Evolutionary conservation across 2,329 filamentous ascomycete species (phyloP), one percentile per base, ranked within the genome.

Genomic region (Apiospora phragmitis): DNA sequence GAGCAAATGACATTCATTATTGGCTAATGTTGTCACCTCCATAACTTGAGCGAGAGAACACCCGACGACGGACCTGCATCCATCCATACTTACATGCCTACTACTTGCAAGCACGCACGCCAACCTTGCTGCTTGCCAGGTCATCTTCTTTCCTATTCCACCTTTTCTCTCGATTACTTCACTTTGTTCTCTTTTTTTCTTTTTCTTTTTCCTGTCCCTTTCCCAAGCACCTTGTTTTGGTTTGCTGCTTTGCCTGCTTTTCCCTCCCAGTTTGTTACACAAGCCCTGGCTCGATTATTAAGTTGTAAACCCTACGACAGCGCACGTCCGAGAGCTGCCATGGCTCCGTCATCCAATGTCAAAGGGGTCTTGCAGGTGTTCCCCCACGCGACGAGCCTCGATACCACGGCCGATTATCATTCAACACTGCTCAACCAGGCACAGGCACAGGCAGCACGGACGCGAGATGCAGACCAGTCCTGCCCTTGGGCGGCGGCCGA

Each of bases 381-480:
- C 14, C 55, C 55, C 32, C 55, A 38, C 55, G 55, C 55, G 55
- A 62, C 55, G 32, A 62, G 55, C 16, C 55, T 62, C 55, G 55
- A 62, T 6, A 62, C 32, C 65, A 68, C 67, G 9, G 67, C 67
- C 67, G 67, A 68, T 24, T 68, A 68, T 21, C 67, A 68, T 38
- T 62, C 55, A 35, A 38, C 29, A 14, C 9, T 62, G 55, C 55
- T 47, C 43, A 43, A 47, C 32, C 67, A n/a, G 45, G n/a, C 67
- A 16, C 38, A 43, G 38, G 38, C 35, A 21, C 35, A 41, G 41
- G n/a, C 35, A 35, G 16, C 62, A 42, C 62, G 29, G 38, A 29
- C 41, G 32, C 55, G 55, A n/a, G 32, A 38, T 38, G 29, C 32
- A n/a, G 32, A 32, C 42, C 26, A 67, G 7, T 41, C 11, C 24